Evolutionary conservation across 2,329 filamentous ascomycete genomes (phyloP), one percentile per base, ranked within the genome.

Genomic region (Neocucurbitaria cava): DNA sequence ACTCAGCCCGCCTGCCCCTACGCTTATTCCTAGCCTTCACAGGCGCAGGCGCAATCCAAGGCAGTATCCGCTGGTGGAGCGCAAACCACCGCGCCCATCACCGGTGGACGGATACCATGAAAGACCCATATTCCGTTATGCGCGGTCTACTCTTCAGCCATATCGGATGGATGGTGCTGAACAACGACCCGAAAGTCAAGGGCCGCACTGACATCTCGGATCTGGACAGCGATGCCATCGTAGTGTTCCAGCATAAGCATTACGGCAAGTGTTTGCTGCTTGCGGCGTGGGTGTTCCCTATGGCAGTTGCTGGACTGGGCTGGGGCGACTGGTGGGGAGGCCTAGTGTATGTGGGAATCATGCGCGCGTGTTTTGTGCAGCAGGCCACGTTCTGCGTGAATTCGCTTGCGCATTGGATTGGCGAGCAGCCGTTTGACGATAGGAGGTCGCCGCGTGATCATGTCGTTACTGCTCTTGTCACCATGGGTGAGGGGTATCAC

Each of bases 311-410:
- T 41, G 79, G 79, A n/a, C 57, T 81, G 7, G 72, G 72, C 6
- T 82, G 80, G 80, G 76, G 76, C 31, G 80, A 82, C 55, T 81
- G 74, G 73, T 64, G 68, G 62, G 80, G 80, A 36, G 80, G 80
- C 3, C 76, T 78, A 23, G 72, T 82, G 56, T 82, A 82, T 49
- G 79, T 76, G 7, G 80, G 80, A 7, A 79, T 82, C 38, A 70
- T 82, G 15, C 73, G 80, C 45, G 78, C 80, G 41, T 80, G 78
- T 56, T 77, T 81, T 56, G 78, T 82, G 11, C 79, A 82, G 60
- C 80, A 82, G 64, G 79, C 79, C 23, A 82, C 80, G 3, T 82
- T 82, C 70, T 82, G 80, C 51, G 79, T 82, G 62, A 82, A 82
- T 67, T 79, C 77, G 9, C 74, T 82, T 11, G 80, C 80, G n/a